Conservation (phyloP, 2,329 filamentous ascomycete species). For the Lizonia empirigonia region DNA sequence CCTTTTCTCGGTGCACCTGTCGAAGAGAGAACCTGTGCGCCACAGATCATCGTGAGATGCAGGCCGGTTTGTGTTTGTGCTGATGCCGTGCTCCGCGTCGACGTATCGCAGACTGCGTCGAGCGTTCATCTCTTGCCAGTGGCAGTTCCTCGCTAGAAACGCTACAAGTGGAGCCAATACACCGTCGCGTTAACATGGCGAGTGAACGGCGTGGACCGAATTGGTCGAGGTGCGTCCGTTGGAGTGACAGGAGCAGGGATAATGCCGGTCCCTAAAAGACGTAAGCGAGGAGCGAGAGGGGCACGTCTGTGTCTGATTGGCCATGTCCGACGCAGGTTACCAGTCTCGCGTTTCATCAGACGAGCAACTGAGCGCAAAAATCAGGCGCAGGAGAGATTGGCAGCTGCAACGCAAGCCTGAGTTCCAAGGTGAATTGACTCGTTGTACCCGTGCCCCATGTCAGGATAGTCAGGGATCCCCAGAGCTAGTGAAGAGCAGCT, state of each 20-base stretch:
- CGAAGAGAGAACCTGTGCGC: background rate
- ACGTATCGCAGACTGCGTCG: slow-evolving; percentile 7
- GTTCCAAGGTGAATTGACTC: slow-evolving; percentile 4
- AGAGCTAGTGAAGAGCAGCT: slow-evolving; percentile 5
- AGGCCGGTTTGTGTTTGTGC: background rate
- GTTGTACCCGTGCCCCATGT: background rate
- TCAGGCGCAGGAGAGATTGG: background rate
- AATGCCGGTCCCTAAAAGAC: slow-evolving; percentile 1
- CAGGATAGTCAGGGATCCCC: slow-evolving; percentile 2
- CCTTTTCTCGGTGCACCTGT: background rate
- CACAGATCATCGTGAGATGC: background rate
- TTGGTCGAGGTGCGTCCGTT: slow-evolving; percentile 8
- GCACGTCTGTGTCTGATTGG: slow-evolving; percentile 1
- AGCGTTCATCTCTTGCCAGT: slow-evolving; percentile 6
- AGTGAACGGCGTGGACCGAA: background rate
- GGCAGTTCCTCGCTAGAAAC: slow-evolving; percentile 10
- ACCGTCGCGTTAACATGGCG: background rate
- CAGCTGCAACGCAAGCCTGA: slow-evolving; percentile 7
- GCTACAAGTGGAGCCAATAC: slow-evolving; percentile 14
- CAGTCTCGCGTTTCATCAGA: slow-evolving; percentile 12
- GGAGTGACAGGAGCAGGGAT: slow-evolving; percentile 5
- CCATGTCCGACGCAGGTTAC: background rate
- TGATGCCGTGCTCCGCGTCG: slow-evolving; percentile 1
- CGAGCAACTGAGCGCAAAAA: slow-evolving; percentile 1
- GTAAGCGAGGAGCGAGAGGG: slow-evolving; percentile 10